These are phyloP conservation scores for Yamadazyma olivae DNA, from an alignment of 805 yeast species.

Conservation along the genomic window DNA sequence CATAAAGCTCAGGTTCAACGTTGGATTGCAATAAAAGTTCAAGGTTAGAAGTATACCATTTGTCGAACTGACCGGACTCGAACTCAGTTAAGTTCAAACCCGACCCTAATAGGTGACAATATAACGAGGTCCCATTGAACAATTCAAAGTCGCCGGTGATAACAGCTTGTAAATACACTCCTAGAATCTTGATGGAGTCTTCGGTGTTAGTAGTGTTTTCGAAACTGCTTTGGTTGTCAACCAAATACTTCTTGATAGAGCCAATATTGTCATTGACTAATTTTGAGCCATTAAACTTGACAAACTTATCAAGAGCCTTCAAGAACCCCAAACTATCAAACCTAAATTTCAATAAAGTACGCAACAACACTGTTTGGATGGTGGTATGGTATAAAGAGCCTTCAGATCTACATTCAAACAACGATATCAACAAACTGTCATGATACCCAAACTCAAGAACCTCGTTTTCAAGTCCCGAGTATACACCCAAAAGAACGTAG, in stretches of 20 bases:
- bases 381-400: slow-evolving; percentile 51
- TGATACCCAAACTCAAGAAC: slow-evolving; percentile 22
- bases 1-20: slow-evolving; percentile 5
- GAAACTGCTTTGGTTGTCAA: slow-evolving; percentile 4
- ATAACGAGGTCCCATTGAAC: not conserved
- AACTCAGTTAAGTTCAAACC: slow-evolving; percentile 7
- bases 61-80: not conserved
- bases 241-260: slow-evolving; percentile 15
- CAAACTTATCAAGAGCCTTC: slow-evolving; percentile 31
- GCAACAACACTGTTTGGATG: slow-evolving; percentile 50
- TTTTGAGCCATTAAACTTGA: slow-evolving; percentile 35
- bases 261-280: slow-evolving; percentile 18
- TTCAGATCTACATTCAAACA: slow-evolving; percentile 40
- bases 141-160: not conserved
- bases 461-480: slow-evolving; percentile 43
- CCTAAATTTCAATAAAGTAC: slow-evolving; percentile 40
- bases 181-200: slow-evolving; percentile 1
- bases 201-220: not conserved
- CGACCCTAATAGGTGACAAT: slow-evolving; percentile 12
- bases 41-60: slow-evolving; percentile 2
- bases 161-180: slow-evolving; percentile 6
- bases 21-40: slow-evolving; percentile 1
- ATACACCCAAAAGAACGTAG: slow-evolving; percentile 55
- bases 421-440: slow-evolving; percentile 19
- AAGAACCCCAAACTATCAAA: slow-evolving; percentile 19